Evolutionary conservation across 1,284 basidiomycete genomes (phyloP).

Genomic region (Pholiota adiposa): DNA sequence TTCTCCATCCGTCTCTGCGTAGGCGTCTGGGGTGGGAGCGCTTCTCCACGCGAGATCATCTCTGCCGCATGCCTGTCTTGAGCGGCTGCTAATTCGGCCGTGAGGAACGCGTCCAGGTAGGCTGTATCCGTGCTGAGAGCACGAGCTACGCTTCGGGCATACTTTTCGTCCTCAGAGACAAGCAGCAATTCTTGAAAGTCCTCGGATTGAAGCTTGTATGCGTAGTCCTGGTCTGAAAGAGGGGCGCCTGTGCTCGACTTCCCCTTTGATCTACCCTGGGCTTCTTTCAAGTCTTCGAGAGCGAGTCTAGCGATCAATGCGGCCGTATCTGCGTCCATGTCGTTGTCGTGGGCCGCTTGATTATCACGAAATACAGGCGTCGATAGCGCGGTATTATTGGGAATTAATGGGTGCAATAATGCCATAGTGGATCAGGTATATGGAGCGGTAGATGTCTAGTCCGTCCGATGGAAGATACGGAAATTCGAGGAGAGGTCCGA

Average conservation of each 20-base stretch:
- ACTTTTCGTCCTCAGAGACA: constrained; percentile 27
- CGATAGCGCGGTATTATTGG: too few relatives aligned
- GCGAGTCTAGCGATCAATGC: constrained; percentile 38
- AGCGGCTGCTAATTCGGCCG: constrained; percentile 33
- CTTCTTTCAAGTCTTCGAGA: constrained; percentile 40
- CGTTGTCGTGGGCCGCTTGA: neutral
- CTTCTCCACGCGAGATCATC: constrained; percentile 27
- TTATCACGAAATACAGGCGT: too few relatives aligned
- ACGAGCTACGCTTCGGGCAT: constrained; percentile 32
- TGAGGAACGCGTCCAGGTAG: constrained; percentile 26
- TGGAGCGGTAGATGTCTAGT: too few relatives aligned
- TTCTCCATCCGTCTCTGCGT: constrained; percentile 32
- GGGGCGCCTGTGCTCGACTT: constrained; percentile 36
- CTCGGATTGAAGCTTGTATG: constrained; percentile 47
- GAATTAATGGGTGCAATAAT: too few relatives aligned
- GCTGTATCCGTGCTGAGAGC: constrained; percentile 32
- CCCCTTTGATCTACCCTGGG: constrained; percentile 31
- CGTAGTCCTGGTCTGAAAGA: constrained; percentile 51
- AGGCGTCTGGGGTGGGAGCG: constrained; percentile 28
- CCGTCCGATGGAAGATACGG: too few relatives aligned
- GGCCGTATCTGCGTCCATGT: constrained; percentile 33
- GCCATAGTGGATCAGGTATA: too few relatives aligned
- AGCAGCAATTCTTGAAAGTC: constrained; percentile 42
- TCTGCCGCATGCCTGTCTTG: constrained; percentile 35
- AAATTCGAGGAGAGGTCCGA: too few relatives aligned